A percentile compares a stretch with the other conserved stretches of the same genome.
Evolutionary conservation across 768 basidiomycete genomes (phyloP).

Genomic region (Clitopilus passeckerianus): DNA sequence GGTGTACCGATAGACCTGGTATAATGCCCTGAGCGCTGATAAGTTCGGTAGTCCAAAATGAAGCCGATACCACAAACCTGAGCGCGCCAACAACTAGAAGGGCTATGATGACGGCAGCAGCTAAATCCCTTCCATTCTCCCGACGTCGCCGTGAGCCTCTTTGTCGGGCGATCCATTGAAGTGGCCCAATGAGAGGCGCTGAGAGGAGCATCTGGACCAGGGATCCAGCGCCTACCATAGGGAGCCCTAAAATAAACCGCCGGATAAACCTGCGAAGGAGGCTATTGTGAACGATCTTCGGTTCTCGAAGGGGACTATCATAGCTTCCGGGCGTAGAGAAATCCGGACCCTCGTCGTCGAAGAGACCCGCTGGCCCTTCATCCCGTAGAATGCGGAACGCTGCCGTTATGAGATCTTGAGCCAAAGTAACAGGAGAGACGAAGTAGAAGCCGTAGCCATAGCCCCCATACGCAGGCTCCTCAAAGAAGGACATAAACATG

Average conservation of each 20-base stretch:
- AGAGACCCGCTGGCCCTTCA: constrained; percentile 37
- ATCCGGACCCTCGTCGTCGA: constrained; percentile 26
- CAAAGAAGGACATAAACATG: constrained; percentile 58
- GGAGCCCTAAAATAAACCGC: constrained; percentile 74
- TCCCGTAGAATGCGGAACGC: constrained; percentile 60
- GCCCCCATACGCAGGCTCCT: constrained; percentile 36
- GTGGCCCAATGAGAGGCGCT: constrained; percentile 56
- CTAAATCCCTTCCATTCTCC: constrained; percentile 55
- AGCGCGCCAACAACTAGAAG: constrained; percentile 58
- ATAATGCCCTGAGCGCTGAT: constrained; percentile 49
- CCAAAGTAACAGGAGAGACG: constrained; percentile 52
- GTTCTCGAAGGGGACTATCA: constrained; percentile 10
- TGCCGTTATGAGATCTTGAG: constrained; percentile 56
- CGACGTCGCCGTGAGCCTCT: constrained; percentile 51
- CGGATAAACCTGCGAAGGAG: constrained; percentile 53
- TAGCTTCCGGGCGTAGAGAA: constrained; percentile 8
- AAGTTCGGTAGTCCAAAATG: constrained; percentile 6
- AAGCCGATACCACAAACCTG: constrained; percentile 33
- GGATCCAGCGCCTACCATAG: constrained; percentile 73
- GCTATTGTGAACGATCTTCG: constrained; percentile 16
- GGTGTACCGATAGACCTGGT: constrained; percentile 65
- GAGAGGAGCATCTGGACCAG: constrained; percentile 68
- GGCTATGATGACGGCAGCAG: constrained; percentile 58
- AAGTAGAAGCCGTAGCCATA: constrained; percentile 35
- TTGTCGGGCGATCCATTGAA: constrained; percentile 68